A percentile compares a stretch with the other conserved stretches of the same genome.
These are phyloP conservation scores for Berkeleyomyces basicola DNA, from an alignment of 2,329 filamentous ascomycete species.

Conservation along the genomic window DNA sequence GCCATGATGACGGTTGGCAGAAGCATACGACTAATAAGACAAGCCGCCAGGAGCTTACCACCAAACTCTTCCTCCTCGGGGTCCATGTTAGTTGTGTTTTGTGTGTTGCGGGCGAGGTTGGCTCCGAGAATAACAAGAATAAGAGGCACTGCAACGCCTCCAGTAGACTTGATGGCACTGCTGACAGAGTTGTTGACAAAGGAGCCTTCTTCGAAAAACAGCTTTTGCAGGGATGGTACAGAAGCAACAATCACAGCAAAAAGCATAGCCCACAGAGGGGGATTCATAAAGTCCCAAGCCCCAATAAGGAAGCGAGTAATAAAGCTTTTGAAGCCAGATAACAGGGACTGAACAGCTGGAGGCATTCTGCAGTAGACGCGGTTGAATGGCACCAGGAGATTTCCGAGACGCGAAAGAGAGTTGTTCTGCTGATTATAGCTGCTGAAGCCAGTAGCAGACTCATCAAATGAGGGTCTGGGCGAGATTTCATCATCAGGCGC, in stretches of 20 bases:
- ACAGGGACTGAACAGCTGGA: background rate
- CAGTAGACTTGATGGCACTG: slow-evolving; percentile 67
- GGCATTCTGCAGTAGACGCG: background rate
- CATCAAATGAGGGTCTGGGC: background rate
- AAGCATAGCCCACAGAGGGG: slow-evolving; percentile 94
- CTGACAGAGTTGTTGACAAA: slow-evolving; percentile 91
- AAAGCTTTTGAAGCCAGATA: background rate
- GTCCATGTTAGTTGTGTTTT: slow-evolving; percentile 48
- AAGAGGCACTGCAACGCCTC: slow-evolving; percentile 80
- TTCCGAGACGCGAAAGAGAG: background rate
- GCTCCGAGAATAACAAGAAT: slow-evolving; percentile 92
- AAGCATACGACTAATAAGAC: slow-evolving; percentile 77
- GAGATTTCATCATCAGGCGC: background rate
- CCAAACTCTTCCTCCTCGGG: slow-evolving; percentile 53
- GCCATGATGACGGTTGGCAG: slow-evolving; percentile 86
- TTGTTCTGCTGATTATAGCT: background rate
- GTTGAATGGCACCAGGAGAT: background rate
- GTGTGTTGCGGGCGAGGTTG: slow-evolving; percentile 82
- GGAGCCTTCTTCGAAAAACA: slow-evolving; percentile 79
- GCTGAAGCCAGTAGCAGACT: background rate
- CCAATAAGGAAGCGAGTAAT: slow-evolving; percentile 38
- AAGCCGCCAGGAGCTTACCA: slow-evolving; percentile 68
- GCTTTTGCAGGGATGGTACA: slow-evolving; percentile 59
- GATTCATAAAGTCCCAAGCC: slow-evolving; percentile 92
- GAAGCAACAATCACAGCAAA: slow-evolving; percentile 81